Conservation (phyloP, 345 rosid species). For the Aegle marmelos region DNA sequence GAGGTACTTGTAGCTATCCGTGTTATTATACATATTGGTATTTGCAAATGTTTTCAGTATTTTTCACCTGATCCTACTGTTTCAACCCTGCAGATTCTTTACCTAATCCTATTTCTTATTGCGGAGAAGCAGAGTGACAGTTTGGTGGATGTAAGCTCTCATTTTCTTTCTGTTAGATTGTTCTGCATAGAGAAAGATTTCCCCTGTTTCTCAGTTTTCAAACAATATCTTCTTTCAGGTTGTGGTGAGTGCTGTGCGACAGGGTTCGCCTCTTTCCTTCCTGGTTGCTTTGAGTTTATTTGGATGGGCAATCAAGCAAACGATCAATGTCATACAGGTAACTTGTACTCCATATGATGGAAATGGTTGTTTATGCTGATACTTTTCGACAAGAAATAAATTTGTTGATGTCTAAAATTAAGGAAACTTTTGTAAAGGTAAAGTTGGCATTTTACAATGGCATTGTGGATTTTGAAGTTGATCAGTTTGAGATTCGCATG, state of each 20-base stretch:
- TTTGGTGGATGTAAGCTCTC: slow-evolving; percentile 54
- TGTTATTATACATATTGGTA: neutral
- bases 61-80: slow-evolving; percentile 10
- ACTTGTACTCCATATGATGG: slow-evolving; percentile 2
- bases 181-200: neutral
- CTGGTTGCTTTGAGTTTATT: slow-evolving; percentile 58
- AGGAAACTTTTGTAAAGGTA: neutral
- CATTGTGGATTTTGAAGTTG: neutral
- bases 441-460: neutral
- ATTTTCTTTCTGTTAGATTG: slow-evolving; percentile 11
- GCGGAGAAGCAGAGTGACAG: slow-evolving; percentile 56
- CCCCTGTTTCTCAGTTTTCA: slow-evolving; percentile 8
- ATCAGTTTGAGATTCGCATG: neutral
- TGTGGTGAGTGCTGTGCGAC: slow-evolving; percentile 33
- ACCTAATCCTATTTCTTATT: slow-evolving; percentile 67
- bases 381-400: neutral
- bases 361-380: neutral
- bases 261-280: slow-evolving; percentile 47
- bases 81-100: slow-evolving; percentile 61
- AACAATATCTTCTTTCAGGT: slow-evolving; percentile 43
- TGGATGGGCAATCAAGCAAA: slow-evolving; percentile 85
- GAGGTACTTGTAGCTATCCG: slow-evolving; percentile 51
- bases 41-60: neutral
- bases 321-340: slow-evolving; percentile 84
- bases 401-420: neutral